Percentiles rank a stretch among this genome's conserved stretches.
Evolutionary conservation across 2,329 filamentous ascomycete species (phyloP).

Genomic region (Colletotrichum acutatum): DNA sequence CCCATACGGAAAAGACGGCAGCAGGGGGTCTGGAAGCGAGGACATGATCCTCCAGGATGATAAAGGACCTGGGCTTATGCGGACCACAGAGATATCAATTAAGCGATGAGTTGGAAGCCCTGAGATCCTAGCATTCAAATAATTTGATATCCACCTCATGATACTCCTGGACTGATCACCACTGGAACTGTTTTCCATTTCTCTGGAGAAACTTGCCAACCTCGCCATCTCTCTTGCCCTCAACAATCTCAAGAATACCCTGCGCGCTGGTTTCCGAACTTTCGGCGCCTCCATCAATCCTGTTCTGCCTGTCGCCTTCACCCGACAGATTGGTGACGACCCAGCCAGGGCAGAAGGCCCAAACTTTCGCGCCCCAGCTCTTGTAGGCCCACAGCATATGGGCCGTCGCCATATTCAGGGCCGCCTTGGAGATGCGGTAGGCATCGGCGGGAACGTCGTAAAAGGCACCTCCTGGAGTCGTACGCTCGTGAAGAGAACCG

Average conservation of each 20-base stretch:
- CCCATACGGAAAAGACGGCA: not conserved
- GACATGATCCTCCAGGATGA: conserved; percentile 20
- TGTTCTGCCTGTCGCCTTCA: conserved; percentile 40
- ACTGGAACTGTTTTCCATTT: not conserved
- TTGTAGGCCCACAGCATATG: conserved; percentile 42
- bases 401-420: conserved; percentile 49
- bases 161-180: not conserved
- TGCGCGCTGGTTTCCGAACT: conserved; percentile 42
- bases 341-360: conserved; percentile 47
- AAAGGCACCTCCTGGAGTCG: conserved; percentile 34
- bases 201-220: conserved; percentile 38
- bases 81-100: conserved; percentile 16
- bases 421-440: conserved; percentile 50
- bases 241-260: conserved; percentile 40
- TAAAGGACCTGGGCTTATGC: conserved; percentile 7
- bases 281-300: conserved; percentile 40
- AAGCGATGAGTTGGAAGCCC: not conserved
- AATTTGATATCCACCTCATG: no score
- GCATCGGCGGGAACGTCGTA: conserved; percentile 37
- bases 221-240: conserved; percentile 43
- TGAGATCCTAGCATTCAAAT: not conserved
- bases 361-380: conserved; percentile 45
- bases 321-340: conserved; percentile 47
- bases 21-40: not conserved
- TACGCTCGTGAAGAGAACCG: conserved; percentile 44